A percentile compares a stretch with the other conserved stretches of the same genome.
Evolutionary conservation across 2,329 filamentous ascomycete genomes (phyloP).

Genomic region (Chaetoscypha palmicola): DNA sequence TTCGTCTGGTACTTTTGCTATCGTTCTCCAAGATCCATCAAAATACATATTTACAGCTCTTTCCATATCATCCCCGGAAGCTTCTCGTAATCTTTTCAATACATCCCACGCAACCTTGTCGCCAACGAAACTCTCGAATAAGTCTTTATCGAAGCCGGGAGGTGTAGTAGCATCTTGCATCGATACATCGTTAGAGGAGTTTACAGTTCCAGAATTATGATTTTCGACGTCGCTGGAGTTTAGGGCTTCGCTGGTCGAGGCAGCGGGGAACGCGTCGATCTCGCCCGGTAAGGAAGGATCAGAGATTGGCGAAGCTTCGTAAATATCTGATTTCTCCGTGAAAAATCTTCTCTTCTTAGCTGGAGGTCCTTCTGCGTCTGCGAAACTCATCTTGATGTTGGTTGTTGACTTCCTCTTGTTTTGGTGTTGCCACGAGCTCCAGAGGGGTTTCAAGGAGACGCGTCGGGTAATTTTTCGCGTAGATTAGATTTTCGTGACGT

Average conservation of each 20-base stretch:
- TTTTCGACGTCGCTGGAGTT: neutral
- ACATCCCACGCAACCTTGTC: conserved; percentile 44
- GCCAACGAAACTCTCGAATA: conserved; percentile 54
- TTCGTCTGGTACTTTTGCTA: conserved; percentile 2
- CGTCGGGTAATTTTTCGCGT: conserved; percentile 16
- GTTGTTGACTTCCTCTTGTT: conserved; percentile 12
- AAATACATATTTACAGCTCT: conserved; percentile 63
- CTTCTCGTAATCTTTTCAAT: conserved; percentile 44
- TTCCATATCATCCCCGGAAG: conserved; percentile 52
- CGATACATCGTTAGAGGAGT: neutral
- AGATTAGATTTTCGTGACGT: conserved; percentile 15
- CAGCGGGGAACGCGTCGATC: conserved; percentile 24
- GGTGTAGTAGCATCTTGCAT: conserved; percentile 23
- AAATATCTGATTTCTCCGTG: conserved; percentile 28
- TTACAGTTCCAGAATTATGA: neutral
- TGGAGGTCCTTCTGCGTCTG: conserved; percentile 38
- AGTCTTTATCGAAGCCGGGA: conserved; percentile 45
- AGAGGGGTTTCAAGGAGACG: conserved; percentile 15
- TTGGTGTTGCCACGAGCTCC: neutral
- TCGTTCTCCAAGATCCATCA: conserved; percentile 56
- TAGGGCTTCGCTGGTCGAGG: neutral
- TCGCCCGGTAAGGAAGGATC: conserved; percentile 20
- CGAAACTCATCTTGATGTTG: conserved; percentile 30
- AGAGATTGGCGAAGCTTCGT: conserved; percentile 18
- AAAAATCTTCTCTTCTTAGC: conserved; percentile 43